Evolutionary conservation across 768 basidiomycete genomes (phyloP).

Genomic region (Termitomyces sp.): DNA sequence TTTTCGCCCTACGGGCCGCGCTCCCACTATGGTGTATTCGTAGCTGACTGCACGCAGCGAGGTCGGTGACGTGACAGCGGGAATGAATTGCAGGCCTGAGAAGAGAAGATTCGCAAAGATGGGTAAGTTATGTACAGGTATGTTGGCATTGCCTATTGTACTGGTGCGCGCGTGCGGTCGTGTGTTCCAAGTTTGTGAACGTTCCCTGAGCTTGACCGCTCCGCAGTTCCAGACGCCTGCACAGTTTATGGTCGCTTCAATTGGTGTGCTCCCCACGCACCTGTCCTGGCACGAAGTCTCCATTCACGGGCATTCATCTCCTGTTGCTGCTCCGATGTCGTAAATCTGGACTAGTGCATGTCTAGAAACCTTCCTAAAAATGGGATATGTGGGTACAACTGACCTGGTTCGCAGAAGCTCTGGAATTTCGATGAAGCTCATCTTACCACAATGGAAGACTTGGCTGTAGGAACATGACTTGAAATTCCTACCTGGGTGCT

Average conservation of each 20-base stretch:
- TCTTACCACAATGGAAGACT: neutral
- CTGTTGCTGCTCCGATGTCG: neutral
- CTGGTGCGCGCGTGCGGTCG: neutral
- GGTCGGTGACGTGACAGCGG: neutral
- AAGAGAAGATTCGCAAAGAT: constrained; percentile 2
- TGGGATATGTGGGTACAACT: neutral
- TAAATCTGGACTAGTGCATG: neutral
- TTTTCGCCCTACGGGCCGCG: neutral
- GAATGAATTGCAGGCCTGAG: constrained; percentile 3
- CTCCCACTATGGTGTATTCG: neutral
- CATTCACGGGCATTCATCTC: neutral
- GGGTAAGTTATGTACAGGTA: neutral
- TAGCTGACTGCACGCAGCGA: neutral
- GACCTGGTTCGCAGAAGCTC: constrained; percentile 11
- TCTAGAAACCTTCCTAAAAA: neutral
- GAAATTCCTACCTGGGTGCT: neutral
- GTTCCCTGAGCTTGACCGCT: neutral
- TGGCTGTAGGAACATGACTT: neutral
- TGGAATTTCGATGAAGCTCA: neutral
- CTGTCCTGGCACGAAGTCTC: neutral
- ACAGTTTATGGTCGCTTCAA: neutral
- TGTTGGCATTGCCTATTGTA: neutral
- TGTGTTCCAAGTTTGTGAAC: neutral
- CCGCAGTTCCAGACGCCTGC: neutral
- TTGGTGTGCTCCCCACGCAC: neutral